Evolutionary conservation across 768 basidiomycete species (phyloP).

Genomic region (Leccinum variicolor): DNA sequence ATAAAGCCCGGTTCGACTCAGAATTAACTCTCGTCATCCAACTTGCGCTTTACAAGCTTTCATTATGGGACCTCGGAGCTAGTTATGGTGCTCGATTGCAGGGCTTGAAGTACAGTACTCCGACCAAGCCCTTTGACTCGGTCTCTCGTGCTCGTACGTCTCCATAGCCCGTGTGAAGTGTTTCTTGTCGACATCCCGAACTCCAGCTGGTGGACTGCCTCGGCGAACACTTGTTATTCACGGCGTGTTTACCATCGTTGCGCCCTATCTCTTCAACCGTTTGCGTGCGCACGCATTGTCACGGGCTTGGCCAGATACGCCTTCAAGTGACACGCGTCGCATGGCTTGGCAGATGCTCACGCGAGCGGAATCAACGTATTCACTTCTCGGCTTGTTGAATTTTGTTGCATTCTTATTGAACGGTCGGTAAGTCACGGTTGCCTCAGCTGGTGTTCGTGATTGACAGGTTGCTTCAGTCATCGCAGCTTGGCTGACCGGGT

Average conservation of each 20-base stretch:
- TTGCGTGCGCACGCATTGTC: slow-evolving; percentile 75
- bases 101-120: slow-evolving; percentile 59
- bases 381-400: slow-evolving; percentile 61
- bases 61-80: slow-evolving; percentile 75
- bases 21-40: slow-evolving; percentile 71
- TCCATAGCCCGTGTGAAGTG: neutral
- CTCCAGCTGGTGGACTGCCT: slow-evolving; percentile 63
- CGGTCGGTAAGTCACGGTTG: slow-evolving; percentile 59
- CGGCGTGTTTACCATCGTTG: slow-evolving; percentile 64
- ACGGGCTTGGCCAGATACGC: slow-evolving; percentile 87
- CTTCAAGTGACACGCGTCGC: slow-evolving; percentile 70
- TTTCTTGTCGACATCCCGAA: neutral
- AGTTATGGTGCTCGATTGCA: slow-evolving; percentile 85
- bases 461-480: slow-evolving; percentile 52
- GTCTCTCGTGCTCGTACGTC: slow-evolving; percentile 23
- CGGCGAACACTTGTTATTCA: slow-evolving; percentile 61
- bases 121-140: slow-evolving; percentile 2
- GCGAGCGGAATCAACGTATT: slow-evolving; percentile 64
- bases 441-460: neutral
- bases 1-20: slow-evolving; percentile 64
- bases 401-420: slow-evolving; percentile 84
- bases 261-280: slow-evolving; percentile 78
- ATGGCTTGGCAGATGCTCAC: slow-evolving; percentile 70
- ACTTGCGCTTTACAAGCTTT: slow-evolving; percentile 74
- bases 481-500: slow-evolving; percentile 81